Percentiles rank a stretch among this genome's conserved stretches.
Conservation (phyloP, 768 basidiomycete genomes). For the Pulveroboletus ravenelii region DNA sequence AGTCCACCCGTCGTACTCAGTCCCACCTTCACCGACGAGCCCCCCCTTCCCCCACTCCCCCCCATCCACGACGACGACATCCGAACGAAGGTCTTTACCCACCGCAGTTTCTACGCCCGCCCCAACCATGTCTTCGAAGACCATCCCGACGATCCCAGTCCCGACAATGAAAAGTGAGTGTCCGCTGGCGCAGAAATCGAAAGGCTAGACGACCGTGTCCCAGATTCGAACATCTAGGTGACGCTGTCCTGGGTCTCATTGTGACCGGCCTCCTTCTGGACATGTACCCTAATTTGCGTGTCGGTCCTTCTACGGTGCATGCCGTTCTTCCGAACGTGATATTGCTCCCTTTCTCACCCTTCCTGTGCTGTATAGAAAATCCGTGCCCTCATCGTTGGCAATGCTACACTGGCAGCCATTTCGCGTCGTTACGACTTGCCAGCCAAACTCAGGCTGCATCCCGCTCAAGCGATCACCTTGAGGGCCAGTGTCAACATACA, state of each 20-base stretch:
- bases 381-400: constrained; percentile 68
- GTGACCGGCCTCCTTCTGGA: constrained; percentile 63
- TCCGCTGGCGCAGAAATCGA: neutral
- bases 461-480: constrained; percentile 68
- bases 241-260: constrained; percentile 63
- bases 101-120: constrained; percentile 64
- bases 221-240: constrained; percentile 76
- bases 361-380: constrained; percentile 54
- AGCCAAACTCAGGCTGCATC: constrained; percentile 58
- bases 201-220: neutral
- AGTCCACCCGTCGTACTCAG: constrained; percentile 1
- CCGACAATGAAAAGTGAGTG: constrained; percentile 76
- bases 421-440: constrained; percentile 64
- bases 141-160: constrained; percentile 61
- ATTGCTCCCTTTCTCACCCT: no score
- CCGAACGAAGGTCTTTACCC: constrained; percentile 62
- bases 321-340: neutral
- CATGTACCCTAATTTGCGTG: constrained; percentile 63
- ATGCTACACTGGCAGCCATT: constrained; percentile 66
- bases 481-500: constrained; percentile 66
- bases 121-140: constrained; percentile 78
- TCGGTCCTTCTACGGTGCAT: constrained; percentile 68
- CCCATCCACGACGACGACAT: constrained; percentile 44
- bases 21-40: constrained; percentile 30
- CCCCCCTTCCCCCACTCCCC: constrained; percentile 54